Evolutionary conservation across 345 rosid genomes (phyloP).

Genomic region (Dipteronia dyeriana): DNA sequence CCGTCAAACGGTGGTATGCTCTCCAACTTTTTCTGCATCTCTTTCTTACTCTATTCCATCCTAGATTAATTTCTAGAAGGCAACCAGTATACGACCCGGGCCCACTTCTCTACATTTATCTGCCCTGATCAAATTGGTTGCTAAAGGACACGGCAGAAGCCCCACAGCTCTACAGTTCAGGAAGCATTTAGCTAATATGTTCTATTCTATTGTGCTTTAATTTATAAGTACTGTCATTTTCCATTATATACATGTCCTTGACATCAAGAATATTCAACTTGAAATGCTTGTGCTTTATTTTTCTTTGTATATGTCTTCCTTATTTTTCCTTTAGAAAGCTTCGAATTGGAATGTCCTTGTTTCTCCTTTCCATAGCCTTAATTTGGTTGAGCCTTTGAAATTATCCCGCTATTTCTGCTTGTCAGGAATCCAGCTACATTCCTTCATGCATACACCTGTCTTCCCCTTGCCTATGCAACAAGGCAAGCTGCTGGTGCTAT

Average conservation of each 20-base stretch:
- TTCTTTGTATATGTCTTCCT: background rate
- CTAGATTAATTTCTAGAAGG: too few species aligned
- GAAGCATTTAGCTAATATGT: background rate
- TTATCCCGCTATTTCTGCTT: slow-evolving; percentile 13
- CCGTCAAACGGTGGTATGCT: too few species aligned
- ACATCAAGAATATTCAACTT: background rate
- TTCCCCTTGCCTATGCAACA: slow-evolving; percentile 78
- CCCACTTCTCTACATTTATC: too few species aligned
- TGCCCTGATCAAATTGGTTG: too few species aligned
- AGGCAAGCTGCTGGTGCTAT: slow-evolving; percentile 87
- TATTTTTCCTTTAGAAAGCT: background rate
- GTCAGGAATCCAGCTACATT: slow-evolving; percentile 90
- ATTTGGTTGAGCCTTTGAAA: slow-evolving; percentile 11
- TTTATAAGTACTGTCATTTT: background rate
- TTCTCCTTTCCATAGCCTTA: background rate
- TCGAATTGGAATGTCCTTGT: background rate
- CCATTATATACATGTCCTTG: background rate
- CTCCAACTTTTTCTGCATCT: too few species aligned
- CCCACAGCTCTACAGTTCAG: background rate
- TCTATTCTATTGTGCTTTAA: background rate
- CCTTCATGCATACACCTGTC: slow-evolving; percentile 97
- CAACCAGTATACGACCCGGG: too few species aligned
- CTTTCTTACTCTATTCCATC: too few species aligned
- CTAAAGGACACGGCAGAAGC: background rate
- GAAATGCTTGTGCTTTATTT: background rate